These are phyloP conservation scores for Calonectria leucothoes DNA, from an alignment of 2,329 filamentous ascomycete genomes.

Conservation along the genomic window DNA sequence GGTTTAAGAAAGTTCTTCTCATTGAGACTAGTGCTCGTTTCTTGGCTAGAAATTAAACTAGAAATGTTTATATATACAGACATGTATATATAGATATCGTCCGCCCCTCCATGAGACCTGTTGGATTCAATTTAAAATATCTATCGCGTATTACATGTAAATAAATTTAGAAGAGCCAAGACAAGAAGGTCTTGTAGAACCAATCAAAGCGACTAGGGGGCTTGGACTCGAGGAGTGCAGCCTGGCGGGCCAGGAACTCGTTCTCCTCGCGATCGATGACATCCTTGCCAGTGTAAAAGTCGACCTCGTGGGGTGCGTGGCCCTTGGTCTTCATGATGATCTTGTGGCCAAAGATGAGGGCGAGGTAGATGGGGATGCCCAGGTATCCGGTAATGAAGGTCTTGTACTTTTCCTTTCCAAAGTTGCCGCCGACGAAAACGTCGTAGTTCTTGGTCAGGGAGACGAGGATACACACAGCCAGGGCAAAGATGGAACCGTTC, in stretches of 20 bases:
- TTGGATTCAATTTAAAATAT: background rate
- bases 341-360: conserved; percentile 78
- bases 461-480: conserved; percentile 78
- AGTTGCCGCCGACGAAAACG: conserved; percentile 70
- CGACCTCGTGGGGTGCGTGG: conserved; percentile 68
- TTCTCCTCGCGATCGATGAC: conserved; percentile 79
- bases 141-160: background rate
- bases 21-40: background rate
- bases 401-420: conserved; percentile 75
- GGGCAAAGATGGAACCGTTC: conserved; percentile 73
- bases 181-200: conserved; percentile 52
- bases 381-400: conserved; percentile 83
- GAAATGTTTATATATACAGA: background rate
- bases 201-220: conserved; percentile 42
- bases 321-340: conserved; percentile 63
- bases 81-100: background rate
- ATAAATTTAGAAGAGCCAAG: conserved; percentile 50
- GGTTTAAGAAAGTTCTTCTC: background rate
- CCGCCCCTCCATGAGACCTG: background rate
- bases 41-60: background rate
- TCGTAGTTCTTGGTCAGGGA: conserved; percentile 86
- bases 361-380: conserved; percentile 80
- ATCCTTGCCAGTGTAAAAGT: conserved; percentile 80
- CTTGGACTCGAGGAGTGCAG: conserved; percentile 40
- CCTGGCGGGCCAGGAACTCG: conserved; percentile 67